These are phyloP conservation scores for Xerocomus amazonicus DNA, from an alignment of 1,284 basidiomycete genomes.

Conservation along the genomic window DNA sequence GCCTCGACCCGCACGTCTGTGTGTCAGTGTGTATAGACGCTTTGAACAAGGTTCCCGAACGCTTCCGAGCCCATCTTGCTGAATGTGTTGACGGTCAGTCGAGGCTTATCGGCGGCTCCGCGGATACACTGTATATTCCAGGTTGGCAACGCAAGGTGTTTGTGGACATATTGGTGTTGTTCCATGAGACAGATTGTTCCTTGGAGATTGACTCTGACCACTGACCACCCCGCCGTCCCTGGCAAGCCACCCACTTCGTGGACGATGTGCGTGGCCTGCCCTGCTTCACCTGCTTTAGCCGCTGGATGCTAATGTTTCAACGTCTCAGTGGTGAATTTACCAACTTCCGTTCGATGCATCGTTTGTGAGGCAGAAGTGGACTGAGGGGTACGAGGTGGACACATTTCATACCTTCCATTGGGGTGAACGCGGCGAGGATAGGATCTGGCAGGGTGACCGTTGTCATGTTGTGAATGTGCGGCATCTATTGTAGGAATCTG, in stretches of 20 bases:
- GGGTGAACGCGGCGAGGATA: conserved; percentile 37
- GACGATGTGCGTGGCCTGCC: conserved; percentile 40
- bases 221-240: conserved; percentile 41
- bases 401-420: conserved; percentile 51
- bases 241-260: conserved; percentile 43
- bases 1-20: conserved; percentile 40
- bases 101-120: conserved; percentile 45
- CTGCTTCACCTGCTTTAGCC: too few relatives aligned
- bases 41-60: conserved; percentile 34
- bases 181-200: conserved; percentile 48
- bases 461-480: conserved; percentile 38
- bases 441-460: conserved; percentile 37
- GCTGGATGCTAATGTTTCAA: background rate
- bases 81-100: conserved; percentile 32
- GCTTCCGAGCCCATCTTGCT: conserved; percentile 38
- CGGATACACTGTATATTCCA: conserved; percentile 49
- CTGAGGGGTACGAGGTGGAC: conserved; percentile 44
- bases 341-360: conserved; percentile 43
- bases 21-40: conserved; percentile 42
- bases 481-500: conserved; percentile 37
- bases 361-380: conserved; percentile 47
- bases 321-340: conserved; percentile 47
- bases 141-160: conserved; percentile 38
- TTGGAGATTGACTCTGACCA: conserved; percentile 47
- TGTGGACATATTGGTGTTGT: conserved; percentile 40